Evolutionary conservation across 2,329 filamentous ascomycete species (phyloP), one percentile per base, ranked within the genome.

Genomic region (Curvularia sp.): DNA sequence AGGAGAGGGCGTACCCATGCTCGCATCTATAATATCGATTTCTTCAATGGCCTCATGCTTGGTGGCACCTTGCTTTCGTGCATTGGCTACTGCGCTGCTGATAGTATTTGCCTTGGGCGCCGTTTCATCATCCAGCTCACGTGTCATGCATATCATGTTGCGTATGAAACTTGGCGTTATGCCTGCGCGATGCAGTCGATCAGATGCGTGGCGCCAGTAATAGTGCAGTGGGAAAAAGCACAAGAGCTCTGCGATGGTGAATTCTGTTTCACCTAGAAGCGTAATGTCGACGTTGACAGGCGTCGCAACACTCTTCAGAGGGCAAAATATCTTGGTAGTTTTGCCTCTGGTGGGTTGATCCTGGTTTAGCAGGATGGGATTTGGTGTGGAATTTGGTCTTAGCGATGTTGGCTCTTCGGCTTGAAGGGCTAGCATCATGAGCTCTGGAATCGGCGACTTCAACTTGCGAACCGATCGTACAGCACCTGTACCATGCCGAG

Each of bases 191-290:
- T 44, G 13, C 1, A 66, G 39, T 3, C 64, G 61, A 8, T 63
- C 58, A 1, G 43, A 60, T 1, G 46, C 62, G 13, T 59, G 48
- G 13, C 60, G 47, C 67, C 66, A 70, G 13, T 57, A 44, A 18
- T 59, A 68, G 35, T 70, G 67, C 1, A 28, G 33, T 0, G 66
- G 66, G 12, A 68, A 70, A 20, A 58, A 70, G 0, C 53, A 31
- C 0, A 70, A 20, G 0, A 70, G 48, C 30, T 68, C 67, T 1
- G 57, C 39, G 1, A 70, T 5, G 0, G 64, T 68, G 9, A 70
- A 61, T 10, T 70, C 63, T 0, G 48, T 46, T 4, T 68, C 64
- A 2, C 22, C 35, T 0, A 70, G 51, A 0, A 68, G 42, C 0
- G 64, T 48, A 13, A 70, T 66, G 24, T 68, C 43, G 0, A 67